Evolutionary conservation across 2,329 filamentous ascomycete species (phyloP), one percentile per base, ranked within the genome.

Genomic region (Teratosphaeria pseudoeucalypti): DNA sequence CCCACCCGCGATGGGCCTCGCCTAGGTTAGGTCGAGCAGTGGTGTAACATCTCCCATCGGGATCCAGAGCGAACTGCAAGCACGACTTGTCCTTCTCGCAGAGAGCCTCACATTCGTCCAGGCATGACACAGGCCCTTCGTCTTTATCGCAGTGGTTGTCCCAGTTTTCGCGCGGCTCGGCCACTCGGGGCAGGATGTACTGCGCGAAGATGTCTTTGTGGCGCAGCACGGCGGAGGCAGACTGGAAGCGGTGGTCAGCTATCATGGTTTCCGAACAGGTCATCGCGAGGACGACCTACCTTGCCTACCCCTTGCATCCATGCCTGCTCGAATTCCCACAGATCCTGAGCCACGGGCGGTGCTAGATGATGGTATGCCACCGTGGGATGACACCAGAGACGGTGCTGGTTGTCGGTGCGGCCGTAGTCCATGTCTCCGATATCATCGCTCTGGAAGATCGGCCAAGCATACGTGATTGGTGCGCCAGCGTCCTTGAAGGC

Each of bases 381-480:
- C 0, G 67, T 62, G n/a, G 67, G 67, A 58, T 61, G 65, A 58
- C 69, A 71, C 69, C 69, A 70, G 10, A 62, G 43, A 14, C 63
- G 59, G 27, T 58, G 57, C 6, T 55, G 58, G 26, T 32, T 16
- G 39, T 59, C 57, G 34, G 56, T 26, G 55, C 58, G 52, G 23
- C 54, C 1, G 68, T 72, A 67, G 69, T 74, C 19, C 73, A 72
- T 10, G 76, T 73, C 68, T 49, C 65, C 58, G 19, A 72, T 71
- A 26, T 69, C 69, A 61, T 76, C 69, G 58, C 72, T 65, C 57
- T 77, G 74, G 9, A 77, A 66, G 19, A 74, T 66, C 1, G 75
- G 57, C 62, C 63, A 67, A 6, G 63, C 62, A 34, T 60, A 58
- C 14, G 60, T 65, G 4, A 65, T 57, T 4, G 56, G 57, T n/a